Conservation (phyloP, 352 stramenopile species). For the Pythium rishiriense region DNA sequence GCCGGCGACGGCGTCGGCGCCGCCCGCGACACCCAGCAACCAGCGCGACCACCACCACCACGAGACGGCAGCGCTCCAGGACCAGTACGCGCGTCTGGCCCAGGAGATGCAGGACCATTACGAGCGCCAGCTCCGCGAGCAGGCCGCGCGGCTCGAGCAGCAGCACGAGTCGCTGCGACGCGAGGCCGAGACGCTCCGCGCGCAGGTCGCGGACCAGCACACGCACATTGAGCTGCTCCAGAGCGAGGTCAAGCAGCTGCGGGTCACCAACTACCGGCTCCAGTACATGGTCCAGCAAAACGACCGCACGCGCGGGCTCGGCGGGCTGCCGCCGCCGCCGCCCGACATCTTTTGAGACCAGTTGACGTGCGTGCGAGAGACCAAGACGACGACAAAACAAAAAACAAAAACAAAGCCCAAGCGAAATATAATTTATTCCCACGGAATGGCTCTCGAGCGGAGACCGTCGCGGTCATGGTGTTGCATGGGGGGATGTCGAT, state of each 20-base stretch:
- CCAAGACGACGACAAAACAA: background rate
- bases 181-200: constrained; percentile 43
- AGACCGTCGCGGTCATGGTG: background rate
- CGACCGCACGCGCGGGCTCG: constrained; percentile 33
- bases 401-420: constrained; percentile 5
- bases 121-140: constrained; percentile 39
- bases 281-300: constrained; percentile 76
- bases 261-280: constrained; percentile 65
- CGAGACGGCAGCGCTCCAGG: constrained; percentile 13
- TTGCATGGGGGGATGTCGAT: background rate
- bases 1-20: background rate
- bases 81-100: constrained; percentile 20
- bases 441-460: background rate
- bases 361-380: background rate
- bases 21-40: background rate
- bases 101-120: constrained; percentile 54
- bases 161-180: constrained; percentile 59
- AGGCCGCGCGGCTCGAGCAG: constrained; percentile 43
- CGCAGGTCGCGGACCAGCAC: constrained; percentile 57
- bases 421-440: constrained; percentile 26
- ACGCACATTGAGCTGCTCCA: constrained; percentile 68
- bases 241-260: constrained; percentile 68
- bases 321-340: constrained; percentile 49
- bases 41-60: background rate
- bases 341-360: constrained; percentile 65